Evolutionary conservation across 129 eudicot species (phyloP).

Genomic region (Scalesia atractyloides): DNA sequence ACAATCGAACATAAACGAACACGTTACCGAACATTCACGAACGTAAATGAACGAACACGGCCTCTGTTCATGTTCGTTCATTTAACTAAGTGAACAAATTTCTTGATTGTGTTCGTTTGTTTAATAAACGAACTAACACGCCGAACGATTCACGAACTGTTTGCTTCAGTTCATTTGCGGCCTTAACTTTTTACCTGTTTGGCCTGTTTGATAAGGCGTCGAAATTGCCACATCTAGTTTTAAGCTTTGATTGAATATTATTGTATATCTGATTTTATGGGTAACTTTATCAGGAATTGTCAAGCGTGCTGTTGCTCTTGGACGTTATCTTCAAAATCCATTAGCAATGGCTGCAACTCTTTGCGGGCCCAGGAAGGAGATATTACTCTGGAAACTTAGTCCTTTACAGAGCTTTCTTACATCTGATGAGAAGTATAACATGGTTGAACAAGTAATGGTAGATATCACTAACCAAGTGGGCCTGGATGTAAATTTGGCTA

Average conservation of each 20-base stretch:
- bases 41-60: no score
- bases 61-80: no score
- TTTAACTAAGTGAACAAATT: no score
- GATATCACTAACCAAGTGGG: slow-evolving; percentile 93
- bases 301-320: slow-evolving; percentile 85
- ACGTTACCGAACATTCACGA: no score
- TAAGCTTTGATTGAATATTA: slow-evolving; percentile 11
- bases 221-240: background rate
- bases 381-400: slow-evolving; percentile 77
- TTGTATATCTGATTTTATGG: background rate
- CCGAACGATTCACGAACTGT: no score
- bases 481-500: slow-evolving; percentile 78
- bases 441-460: slow-evolving; percentile 88
- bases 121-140: no score
- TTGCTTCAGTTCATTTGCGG: no score
- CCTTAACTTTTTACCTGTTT: background rate
- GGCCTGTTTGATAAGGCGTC: background rate
- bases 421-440: slow-evolving; percentile 81
- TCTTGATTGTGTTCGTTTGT: no score
- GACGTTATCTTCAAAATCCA: slow-evolving; percentile 90
- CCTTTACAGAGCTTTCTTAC: slow-evolving; percentile 72
- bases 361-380: slow-evolving; percentile 81
- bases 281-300: slow-evolving; percentile 59
- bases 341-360: slow-evolving; percentile 86
- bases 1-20: no score